phyloP scores from a whole-genome alignment of 2,329 filamentous ascomycete species.

The Hypoxylon sp. region DNA sequence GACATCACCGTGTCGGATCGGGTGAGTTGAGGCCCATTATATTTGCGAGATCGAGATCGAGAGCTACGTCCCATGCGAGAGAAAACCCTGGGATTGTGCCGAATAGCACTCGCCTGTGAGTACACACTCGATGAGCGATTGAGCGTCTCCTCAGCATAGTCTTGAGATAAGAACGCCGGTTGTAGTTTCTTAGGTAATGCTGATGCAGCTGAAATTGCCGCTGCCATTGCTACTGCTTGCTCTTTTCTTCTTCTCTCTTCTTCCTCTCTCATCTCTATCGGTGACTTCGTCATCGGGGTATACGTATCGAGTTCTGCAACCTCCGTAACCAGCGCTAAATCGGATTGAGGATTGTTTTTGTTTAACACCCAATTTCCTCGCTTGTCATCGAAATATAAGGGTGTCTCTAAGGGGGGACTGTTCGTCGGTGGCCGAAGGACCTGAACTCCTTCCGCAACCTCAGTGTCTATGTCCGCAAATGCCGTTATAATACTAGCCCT shows the following conservation, averaged over 20 bases:
- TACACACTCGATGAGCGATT: conserved; percentile 57
- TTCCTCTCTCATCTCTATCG: conserved; percentile 51
- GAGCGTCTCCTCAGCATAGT: conserved; percentile 44
- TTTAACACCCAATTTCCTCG: conserved; percentile 68
- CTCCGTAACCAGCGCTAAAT: conserved; percentile 41
- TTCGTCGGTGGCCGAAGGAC: conserved; percentile 67
- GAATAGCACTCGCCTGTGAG: conserved; percentile 54
- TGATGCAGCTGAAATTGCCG: conserved; percentile 46
- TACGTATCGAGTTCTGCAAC: conserved; percentile 52
- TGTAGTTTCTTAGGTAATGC: conserved; percentile 49
- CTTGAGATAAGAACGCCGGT: conserved; percentile 52
- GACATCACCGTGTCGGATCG: conserved; percentile 53
- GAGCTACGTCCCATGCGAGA: conserved; percentile 42
- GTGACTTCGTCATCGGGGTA: conserved; percentile 53
- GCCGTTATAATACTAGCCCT: conserved; percentile 60
- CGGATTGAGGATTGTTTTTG: conserved; percentile 54
- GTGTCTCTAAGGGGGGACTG: conserved; percentile 62
- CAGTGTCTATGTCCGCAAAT: conserved; percentile 55
- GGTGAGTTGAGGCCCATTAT: conserved; percentile 36
- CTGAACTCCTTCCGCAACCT: conserved; percentile 56
- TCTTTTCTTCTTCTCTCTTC: conserved; percentile 51
- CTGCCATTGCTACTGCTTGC: conserved; percentile 43
- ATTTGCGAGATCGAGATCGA: conserved; percentile 44
- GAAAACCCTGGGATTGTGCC: conserved; percentile 29
- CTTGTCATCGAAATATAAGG: conserved; percentile 67